Base-by-base conservation (phyloP, 2,329 filamentous ascomycete genomes). In the Ceratocystis harringtonii region DNA sequence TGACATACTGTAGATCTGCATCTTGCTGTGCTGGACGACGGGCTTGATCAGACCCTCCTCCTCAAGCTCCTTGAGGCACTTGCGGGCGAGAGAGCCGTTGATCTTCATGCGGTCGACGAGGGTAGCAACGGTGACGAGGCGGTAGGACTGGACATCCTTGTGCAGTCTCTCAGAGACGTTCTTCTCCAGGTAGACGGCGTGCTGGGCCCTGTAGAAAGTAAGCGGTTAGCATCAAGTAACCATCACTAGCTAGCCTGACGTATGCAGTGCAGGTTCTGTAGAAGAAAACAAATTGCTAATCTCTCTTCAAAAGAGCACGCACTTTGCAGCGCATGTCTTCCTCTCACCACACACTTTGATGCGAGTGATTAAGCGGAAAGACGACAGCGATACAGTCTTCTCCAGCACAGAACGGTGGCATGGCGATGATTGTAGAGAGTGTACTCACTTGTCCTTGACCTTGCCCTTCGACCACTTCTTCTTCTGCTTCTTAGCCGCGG, bases 141-240 rank as follows among this genome's bases (percentile, higher is more conserved):
- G 91, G 89, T 97, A 99, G 71, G 94, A 96, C 81, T 97, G 94
- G 75, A 99, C 95, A 86, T 99, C 94, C 85, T 99, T 99, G 85
- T 96, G 89, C 79, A 99, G 91, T 85, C 95, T 96, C 82, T 99
- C 94, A 73, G 88, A 89, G 77, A 88, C 96, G 81, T 83, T 77
- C 87, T 99, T 99, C 85, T 99, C 94, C 81, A 99, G 90, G 77
- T 97, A 84, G 80, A 99, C 94, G 80, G 89, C 90, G 86, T 99
- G 94, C 80, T 97, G 89, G 81, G 94, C 92, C 92, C 66, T 68
- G n/a, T 61, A 50, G n/a, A 15, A 32, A 17, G 19, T 3, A 62
- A 30, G 22, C 3, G 50, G 66, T 67, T 67, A 67, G 63, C 64
- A 22, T 19, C 43, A 58, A n/a, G 36, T 15, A 41, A 1, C 12